A percentile compares a stretch with the other conserved stretches of the same genome.
These are phyloP conservation scores for Pisolithus albus DNA, from an alignment of 768 basidiomycete species.

Conservation along the genomic window DNA sequence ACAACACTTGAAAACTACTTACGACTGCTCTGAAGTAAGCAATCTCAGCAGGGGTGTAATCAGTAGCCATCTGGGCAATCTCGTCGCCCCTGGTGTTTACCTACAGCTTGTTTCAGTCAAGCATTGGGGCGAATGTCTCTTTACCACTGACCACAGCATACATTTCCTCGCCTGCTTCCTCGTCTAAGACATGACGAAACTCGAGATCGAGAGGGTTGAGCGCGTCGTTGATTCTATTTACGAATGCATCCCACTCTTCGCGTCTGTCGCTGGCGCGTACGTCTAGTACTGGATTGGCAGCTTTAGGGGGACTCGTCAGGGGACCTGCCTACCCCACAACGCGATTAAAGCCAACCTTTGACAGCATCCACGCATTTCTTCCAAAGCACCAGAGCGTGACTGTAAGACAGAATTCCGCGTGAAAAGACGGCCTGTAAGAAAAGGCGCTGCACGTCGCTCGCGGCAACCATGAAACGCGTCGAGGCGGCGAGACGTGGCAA, in stretches of 20 bases:
- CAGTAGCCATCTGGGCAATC: conserved; percentile 78
- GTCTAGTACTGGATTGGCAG: conserved; percentile 44
- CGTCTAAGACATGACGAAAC: conserved; percentile 56
- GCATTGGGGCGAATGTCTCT: background rate
- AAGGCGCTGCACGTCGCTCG: conserved; percentile 60
- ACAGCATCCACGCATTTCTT: conserved; percentile 60
- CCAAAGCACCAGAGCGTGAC: conserved; percentile 61
- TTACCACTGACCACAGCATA: conserved; percentile 58
- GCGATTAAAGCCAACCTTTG: conserved; percentile 40
- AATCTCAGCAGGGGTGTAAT: conserved; percentile 74
- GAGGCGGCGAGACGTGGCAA: too few relatives aligned
- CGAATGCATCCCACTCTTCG: conserved; percentile 54
- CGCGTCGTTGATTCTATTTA: conserved; percentile 51
- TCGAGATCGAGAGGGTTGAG: conserved; percentile 71
- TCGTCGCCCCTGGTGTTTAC: conserved; percentile 78
- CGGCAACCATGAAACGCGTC: conserved; percentile 23
- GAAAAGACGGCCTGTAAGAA: conserved; percentile 78
- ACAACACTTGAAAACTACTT: conserved; percentile 19
- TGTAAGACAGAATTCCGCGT: conserved; percentile 57
- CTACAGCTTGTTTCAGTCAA: conserved; percentile 31
- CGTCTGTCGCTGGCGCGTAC: conserved; percentile 36
- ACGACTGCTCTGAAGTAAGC: conserved; percentile 81
- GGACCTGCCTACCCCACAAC: too few relatives aligned
- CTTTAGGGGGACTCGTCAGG: conserved; percentile 28
- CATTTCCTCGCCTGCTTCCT: conserved; percentile 54